A percentile compares a stretch with the other conserved stretches of the same genome.
phyloP scores from a whole-genome alignment of 2,329 filamentous ascomycete species.

The Trichoderma simmonsii region DNA sequence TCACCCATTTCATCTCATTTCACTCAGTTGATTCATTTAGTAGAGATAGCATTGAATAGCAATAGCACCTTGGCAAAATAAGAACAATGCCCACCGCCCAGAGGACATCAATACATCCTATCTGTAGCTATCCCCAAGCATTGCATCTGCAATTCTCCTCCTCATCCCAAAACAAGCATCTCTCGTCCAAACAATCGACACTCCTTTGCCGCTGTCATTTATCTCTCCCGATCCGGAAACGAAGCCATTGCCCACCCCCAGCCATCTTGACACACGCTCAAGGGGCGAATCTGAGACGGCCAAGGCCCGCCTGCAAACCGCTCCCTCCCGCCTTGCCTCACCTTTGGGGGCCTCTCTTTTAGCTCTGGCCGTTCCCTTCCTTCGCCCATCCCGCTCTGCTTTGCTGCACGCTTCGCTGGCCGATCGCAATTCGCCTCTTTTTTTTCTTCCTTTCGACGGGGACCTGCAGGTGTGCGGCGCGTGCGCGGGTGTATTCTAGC shows the following conservation, averaged over 20 bases:
- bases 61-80: background rate
- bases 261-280: constrained; percentile 15
- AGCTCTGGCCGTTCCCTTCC: background rate
- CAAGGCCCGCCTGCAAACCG: background rate
- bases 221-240: background rate
- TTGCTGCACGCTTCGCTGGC: constrained; percentile 1
- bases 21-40: background rate
- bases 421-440: constrained; percentile 14
- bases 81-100: background rate
- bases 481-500: background rate
- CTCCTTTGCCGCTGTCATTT: background rate
- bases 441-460: background rate
- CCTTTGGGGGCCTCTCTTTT: background rate
- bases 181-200: constrained; percentile 1
- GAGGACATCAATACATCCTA: background rate
- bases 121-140: background rate
- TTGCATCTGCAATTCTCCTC: background rate
- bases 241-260: background rate
- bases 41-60: background rate
- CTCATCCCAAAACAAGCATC: background rate
- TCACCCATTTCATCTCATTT: background rate
- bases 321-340: background rate
- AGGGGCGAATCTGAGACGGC: constrained; percentile 13
- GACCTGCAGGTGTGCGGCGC: background rate
- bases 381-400: background rate